Percentiles rank a stretch among this genome's conserved stretches.
These are phyloP conservation scores for Aureobasidium sp. DNA, from an alignment of 2,329 filamentous ascomycete species.

Conservation along the genomic window DNA sequence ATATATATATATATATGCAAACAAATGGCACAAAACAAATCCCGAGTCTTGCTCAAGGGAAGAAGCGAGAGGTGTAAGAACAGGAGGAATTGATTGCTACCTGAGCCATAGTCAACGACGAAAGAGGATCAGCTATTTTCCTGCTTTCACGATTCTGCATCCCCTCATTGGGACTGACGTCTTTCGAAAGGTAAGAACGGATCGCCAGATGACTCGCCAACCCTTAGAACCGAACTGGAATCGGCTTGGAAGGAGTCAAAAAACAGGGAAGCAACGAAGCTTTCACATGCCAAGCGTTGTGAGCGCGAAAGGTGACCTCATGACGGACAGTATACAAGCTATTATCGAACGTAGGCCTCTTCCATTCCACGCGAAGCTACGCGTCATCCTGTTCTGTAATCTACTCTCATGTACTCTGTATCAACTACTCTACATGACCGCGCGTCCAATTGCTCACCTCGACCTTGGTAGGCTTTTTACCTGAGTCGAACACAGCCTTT, in stretches of 20 bases:
- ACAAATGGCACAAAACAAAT: background rate
- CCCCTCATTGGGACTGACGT: background rate
- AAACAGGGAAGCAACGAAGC: too few species aligned
- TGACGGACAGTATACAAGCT: too few species aligned
- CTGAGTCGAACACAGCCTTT: background rate
- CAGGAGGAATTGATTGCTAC: background rate
- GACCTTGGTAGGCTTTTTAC: background rate
- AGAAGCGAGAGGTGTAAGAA: background rate
- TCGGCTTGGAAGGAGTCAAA: too few species aligned
- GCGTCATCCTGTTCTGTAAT: too few species aligned
- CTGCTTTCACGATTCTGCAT: conserved; percentile 2
- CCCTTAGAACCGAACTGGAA: background rate
- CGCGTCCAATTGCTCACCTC: background rate
- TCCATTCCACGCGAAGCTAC: too few species aligned
- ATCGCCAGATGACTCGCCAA: background rate
- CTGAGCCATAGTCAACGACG: background rate
- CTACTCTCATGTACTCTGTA: too few species aligned
- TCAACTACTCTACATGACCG: too few species aligned
- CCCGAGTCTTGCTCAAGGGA: conserved; percentile 13
- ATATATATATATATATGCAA: conserved; percentile 1
- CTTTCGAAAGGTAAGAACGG: background rate
- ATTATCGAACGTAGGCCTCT: too few species aligned
- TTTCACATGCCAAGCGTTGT: too few species aligned
- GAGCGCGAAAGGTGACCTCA: too few species aligned
- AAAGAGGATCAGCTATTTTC: background rate